Conservation (phyloP, 23 red algal genomes). For the Gracilaria caudata region DNA sequence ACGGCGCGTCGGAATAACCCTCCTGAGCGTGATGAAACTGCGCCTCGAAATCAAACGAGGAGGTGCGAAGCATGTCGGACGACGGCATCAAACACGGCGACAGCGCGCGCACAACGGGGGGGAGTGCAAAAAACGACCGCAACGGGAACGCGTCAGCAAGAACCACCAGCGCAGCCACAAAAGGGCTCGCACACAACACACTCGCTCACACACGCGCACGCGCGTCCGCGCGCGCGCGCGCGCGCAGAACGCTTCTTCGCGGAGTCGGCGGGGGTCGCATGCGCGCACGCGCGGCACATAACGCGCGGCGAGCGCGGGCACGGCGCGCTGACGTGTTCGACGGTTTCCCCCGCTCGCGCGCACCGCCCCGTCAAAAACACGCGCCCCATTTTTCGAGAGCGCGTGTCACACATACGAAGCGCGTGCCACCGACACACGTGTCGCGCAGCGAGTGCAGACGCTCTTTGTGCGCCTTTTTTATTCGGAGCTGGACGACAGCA, state of each 20-base stretch:
- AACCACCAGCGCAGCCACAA: neutral
- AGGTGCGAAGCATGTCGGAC: slow-evolving; percentile 15
- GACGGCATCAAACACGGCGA: neutral
- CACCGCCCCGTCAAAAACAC: no score
- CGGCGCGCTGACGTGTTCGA: neutral
- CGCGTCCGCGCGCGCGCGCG: neutral
- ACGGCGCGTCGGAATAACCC: slow-evolving; percentile 20
- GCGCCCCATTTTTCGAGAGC: neutral
- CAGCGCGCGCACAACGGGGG: no score
- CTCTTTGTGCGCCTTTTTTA: neutral
- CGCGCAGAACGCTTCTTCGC: slow-evolving; percentile 24
- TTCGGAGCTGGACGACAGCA: neutral
- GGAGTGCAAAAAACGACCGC: no score
- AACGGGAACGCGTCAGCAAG: no score
- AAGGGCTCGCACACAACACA: no score
- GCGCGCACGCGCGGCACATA: neutral
- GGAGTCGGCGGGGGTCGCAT: neutral
- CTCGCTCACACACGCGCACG: neutral
- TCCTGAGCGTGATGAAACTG: slow-evolving; percentile 50
- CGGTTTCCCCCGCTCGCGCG: slow-evolving; percentile 1
- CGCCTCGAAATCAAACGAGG: slow-evolving; percentile 42
- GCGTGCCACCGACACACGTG: neutral
- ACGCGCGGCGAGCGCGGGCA: neutral
- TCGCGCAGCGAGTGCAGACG: neutral
- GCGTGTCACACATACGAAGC: neutral